Evolutionary conservation across 805 yeast species (phyloP).

Genomic region (Candida anglica): DNA sequence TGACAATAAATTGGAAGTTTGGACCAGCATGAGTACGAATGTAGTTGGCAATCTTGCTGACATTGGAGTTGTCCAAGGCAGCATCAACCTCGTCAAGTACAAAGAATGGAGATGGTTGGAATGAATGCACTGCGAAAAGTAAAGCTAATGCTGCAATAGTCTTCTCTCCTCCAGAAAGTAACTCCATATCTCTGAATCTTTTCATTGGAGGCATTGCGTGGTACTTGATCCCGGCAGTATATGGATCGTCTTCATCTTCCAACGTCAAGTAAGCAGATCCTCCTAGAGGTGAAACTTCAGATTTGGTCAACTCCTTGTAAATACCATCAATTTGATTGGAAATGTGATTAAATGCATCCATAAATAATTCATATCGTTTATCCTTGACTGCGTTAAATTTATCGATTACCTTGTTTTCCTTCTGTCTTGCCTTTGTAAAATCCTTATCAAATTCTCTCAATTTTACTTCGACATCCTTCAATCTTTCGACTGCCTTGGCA

Average conservation of each 20-base stretch:
- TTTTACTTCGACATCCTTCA: slow-evolving; percentile 61
- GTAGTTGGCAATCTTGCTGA: slow-evolving; percentile 80
- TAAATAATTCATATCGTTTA: slow-evolving; percentile 60
- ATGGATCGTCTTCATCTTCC: slow-evolving; percentile 90
- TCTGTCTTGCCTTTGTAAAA: slow-evolving; percentile 55
- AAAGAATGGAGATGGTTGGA: slow-evolving; percentile 91
- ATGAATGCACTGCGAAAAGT: slow-evolving; percentile 85
- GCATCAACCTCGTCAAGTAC: slow-evolving; percentile 98
- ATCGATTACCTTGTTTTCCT: slow-evolving; percentile 51
- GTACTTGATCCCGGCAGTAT: slow-evolving; percentile 73
- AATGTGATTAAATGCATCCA: slow-evolving; percentile 72
- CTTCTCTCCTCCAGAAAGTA: slow-evolving; percentile 94
- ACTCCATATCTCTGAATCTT: slow-evolving; percentile 87
- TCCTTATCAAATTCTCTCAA: slow-evolving; percentile 62
- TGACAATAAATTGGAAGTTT: slow-evolving; percentile 85
- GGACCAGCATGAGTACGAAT: slow-evolving; percentile 73
- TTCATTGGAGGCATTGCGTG: slow-evolving; percentile 97
- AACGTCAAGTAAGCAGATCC: slow-evolving; percentile 89
- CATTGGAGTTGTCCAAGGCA: slow-evolving; percentile 88
- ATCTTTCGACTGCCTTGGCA: slow-evolving; percentile 71
- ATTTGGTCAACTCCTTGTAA: slow-evolving; percentile 81
- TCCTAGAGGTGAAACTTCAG: slow-evolving; percentile 69
- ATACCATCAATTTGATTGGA: slow-evolving; percentile 67
- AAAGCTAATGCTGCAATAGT: slow-evolving; percentile 94
- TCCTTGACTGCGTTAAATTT: slow-evolving; percentile 58